Percentiles rank a stretch among this genome's conserved stretches.
Evolutionary conservation across 306 rosid species (phyloP).

Genomic region (Lathyrus tuberosus): DNA sequence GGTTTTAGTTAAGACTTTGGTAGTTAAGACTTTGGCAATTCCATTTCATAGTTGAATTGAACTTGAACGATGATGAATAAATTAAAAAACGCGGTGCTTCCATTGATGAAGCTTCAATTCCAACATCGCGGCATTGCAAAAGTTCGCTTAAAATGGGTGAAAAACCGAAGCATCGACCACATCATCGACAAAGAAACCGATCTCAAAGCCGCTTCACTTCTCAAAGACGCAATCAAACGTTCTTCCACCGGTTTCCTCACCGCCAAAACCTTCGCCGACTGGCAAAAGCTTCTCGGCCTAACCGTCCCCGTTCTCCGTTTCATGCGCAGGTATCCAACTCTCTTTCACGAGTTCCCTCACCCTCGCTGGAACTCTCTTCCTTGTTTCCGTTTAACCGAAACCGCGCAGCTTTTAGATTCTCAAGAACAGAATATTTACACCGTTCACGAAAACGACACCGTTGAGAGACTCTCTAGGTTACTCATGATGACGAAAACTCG

Average conservation of each 20-base stretch:
- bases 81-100: slow-evolving; percentile 11
- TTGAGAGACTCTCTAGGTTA: slow-evolving; percentile 61
- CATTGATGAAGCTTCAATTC: slow-evolving; percentile 47
- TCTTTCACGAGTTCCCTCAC: slow-evolving; percentile 85
- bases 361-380: slow-evolving; percentile 71
- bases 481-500: slow-evolving; percentile 78
- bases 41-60: not conserved
- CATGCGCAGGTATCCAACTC: slow-evolving; percentile 83
- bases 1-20: not conserved
- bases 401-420: slow-evolving; percentile 62
- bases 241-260: slow-evolving; percentile 58
- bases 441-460: slow-evolving; percentile 54
- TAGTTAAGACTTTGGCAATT: no score
- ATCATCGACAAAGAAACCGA: slow-evolving; percentile 87
- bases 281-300: slow-evolving; percentile 83
- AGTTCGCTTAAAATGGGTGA: slow-evolving; percentile 91
- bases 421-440: slow-evolving; percentile 62
- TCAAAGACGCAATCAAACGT: slow-evolving; percentile 83
- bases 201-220: slow-evolving; percentile 24
- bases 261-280: slow-evolving; percentile 67
- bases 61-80: slow-evolving; percentile 30
- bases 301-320: slow-evolving; percentile 84
- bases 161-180: slow-evolving; percentile 80
- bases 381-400: slow-evolving; percentile 77
- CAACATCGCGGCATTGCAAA: slow-evolving; percentile 72